phyloP scores from a whole-genome alignment of 2,329 filamentous ascomycete genomes.

The Alternaria postmessia region DNA sequence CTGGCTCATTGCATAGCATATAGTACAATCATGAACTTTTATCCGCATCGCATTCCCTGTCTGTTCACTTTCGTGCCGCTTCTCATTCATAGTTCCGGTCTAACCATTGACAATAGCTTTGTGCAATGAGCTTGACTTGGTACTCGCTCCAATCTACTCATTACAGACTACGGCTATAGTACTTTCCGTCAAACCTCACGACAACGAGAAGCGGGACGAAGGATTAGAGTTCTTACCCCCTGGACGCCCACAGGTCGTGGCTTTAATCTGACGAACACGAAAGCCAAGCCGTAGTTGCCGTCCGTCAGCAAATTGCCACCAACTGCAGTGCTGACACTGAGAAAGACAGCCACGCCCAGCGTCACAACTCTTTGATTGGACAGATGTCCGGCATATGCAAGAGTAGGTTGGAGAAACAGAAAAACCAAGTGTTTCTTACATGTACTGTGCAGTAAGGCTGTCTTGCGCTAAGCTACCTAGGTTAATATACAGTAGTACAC shows the following conservation, averaged over 20 bases:
- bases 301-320: background rate
- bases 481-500: background rate
- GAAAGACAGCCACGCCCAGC: background rate
- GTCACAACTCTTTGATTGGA: background rate
- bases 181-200: background rate
- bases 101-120: background rate
- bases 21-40: constrained; percentile 12
- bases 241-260: background rate
- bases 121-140: background rate
- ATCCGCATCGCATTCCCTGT: background rate
- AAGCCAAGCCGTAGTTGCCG: background rate
- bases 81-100: background rate
- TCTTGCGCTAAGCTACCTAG: background rate
- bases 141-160: background rate
- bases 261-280: constrained; percentile 1
- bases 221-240: constrained; percentile 3
- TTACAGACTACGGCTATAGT: background rate
- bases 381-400: background rate
- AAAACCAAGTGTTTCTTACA: background rate
- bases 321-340: background rate
- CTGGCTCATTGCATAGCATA: constrained; percentile 11
- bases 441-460: background rate
- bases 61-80: background rate
- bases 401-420: background rate
- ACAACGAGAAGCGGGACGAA: background rate